Evolutionary conservation across 768 basidiomycete species (phyloP).

Genomic region (Lentinula raphanica): DNA sequence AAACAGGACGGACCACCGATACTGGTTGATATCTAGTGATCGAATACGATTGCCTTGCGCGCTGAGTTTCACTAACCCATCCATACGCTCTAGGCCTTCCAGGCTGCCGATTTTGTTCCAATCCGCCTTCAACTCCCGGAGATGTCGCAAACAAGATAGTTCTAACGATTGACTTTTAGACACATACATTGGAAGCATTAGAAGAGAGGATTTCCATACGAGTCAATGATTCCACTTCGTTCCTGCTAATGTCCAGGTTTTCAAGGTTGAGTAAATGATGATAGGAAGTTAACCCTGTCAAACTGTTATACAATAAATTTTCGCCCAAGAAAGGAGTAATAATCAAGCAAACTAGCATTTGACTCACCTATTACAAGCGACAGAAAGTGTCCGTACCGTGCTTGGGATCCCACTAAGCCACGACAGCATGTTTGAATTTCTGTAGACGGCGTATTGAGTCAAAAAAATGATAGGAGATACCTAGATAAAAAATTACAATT

Average conservation of each 20-base stretch:
- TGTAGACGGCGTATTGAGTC: constrained; percentile 21
- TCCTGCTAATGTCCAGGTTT: constrained; percentile 84
- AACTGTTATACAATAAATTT: constrained; percentile 34
- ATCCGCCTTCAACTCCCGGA: constrained; percentile 89
- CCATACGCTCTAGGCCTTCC: constrained; percentile 74
- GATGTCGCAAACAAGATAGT: constrained; percentile 73
- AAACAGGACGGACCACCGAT: constrained; percentile 57
- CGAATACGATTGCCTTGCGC: constrained; percentile 68
- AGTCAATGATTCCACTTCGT: constrained; percentile 80
- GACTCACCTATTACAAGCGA: constrained; percentile 66
- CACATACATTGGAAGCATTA: constrained; percentile 1
- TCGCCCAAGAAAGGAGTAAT: background rate
- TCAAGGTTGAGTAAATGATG: constrained; percentile 82
- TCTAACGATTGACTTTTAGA: constrained; percentile 42
- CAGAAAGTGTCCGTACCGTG: constrained; percentile 70
- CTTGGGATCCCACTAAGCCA: constrained; percentile 79
- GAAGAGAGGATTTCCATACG: constrained; percentile 49
- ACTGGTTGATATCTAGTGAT: constrained; percentile 52
- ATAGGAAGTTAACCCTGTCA: constrained; percentile 86
- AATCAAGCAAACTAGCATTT: background rate
- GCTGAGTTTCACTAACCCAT: constrained; percentile 79
- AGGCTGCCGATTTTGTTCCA: constrained; percentile 71
- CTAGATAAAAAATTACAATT: constrained; percentile 69
- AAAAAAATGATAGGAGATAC: constrained; percentile 2
- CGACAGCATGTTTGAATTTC: constrained; percentile 67